Evolutionary conservation across 192 early-diverging fungal species (phyloP).

Genomic region (Entomortierella parvispora): DNA sequence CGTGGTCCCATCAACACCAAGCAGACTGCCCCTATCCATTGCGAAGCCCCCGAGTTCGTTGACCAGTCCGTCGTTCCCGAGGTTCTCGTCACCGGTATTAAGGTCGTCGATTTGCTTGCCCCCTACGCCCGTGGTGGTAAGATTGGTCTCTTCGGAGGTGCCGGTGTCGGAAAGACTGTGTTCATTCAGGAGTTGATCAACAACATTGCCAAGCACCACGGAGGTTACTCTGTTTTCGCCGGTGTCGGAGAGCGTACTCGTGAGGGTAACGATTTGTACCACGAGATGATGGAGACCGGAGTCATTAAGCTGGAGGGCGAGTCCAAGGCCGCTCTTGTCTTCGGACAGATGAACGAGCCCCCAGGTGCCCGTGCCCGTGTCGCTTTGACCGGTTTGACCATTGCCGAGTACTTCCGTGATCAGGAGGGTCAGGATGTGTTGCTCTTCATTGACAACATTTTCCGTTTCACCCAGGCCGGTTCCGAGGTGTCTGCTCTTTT

Average conservation of each 20-base stretch:
- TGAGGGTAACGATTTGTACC: conserved; percentile 99
- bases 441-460: conserved; percentile 99
- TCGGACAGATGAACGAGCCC: conserved; percentile 99
- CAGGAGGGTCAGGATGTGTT: conserved; percentile 99
- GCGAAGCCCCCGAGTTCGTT: conserved; percentile 91
- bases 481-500: conserved; percentile 99
- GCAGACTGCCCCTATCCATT: conserved; percentile 89
- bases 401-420: conserved; percentile 99
- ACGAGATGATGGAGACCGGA: conserved; percentile 97
- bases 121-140: conserved; percentile 98
- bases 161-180: conserved; percentile 99
- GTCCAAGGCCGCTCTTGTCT: conserved; percentile 96
- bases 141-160: conserved; percentile 99
- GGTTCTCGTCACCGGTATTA: conserved; percentile 97
- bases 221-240: conserved; percentile 98
- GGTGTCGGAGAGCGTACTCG: conserved; percentile 99
- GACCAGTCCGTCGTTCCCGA: conserved; percentile 96
- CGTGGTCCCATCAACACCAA: conserved; percentile 95
- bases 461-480: conserved; percentile 99
- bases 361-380: conserved; percentile 99
- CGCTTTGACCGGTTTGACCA: conserved; percentile 95
- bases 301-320: conserved; percentile 95
- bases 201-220: conserved; percentile 99
- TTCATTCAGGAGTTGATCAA: conserved; percentile 99
- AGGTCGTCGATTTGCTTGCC: conserved; percentile 98